Conservation (phyloP, 2,329 filamentous ascomycete species). For the Colletotrichum eremochloae region DNA sequence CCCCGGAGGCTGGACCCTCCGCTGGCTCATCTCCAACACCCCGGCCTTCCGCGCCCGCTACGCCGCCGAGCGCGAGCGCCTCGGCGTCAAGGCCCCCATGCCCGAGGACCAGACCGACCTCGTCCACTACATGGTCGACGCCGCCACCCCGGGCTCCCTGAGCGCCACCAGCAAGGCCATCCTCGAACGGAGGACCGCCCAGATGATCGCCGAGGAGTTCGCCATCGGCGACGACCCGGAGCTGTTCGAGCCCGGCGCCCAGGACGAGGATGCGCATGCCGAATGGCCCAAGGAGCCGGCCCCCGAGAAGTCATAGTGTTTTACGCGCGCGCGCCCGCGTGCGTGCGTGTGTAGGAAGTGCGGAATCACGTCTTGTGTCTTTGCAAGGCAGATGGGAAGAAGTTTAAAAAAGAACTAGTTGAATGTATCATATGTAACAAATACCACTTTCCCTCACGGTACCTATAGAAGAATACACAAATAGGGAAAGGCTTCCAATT, state of each 20-base stretch:
- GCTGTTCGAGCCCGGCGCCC: slow-evolving; percentile 51
- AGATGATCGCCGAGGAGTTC: slow-evolving; percentile 61
- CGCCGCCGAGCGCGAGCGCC: slow-evolving; percentile 67
- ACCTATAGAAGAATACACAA: slow-evolving; percentile 13
- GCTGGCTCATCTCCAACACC: slow-evolving; percentile 92
- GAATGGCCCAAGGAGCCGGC: slow-evolving; percentile 51
- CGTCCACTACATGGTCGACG: slow-evolving; percentile 57
- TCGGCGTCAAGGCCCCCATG: slow-evolving; percentile 69
- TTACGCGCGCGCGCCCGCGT: too few relatives aligned
- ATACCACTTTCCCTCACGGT: neutral
- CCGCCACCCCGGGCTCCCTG: slow-evolving; percentile 56
- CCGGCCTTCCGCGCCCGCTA: slow-evolving; percentile 74
- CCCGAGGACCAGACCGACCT: slow-evolving; percentile 54
- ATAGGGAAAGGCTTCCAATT: neutral
- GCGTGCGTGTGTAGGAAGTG: neutral
- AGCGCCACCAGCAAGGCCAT: slow-evolving; percentile 47
- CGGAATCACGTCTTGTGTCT: neutral
- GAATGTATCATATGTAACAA: slow-evolving; percentile 43
- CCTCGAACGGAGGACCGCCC: slow-evolving; percentile 54
- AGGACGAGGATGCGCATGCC: slow-evolving; percentile 54
- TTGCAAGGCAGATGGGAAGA: neutral
- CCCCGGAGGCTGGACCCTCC: slow-evolving; percentile 88
- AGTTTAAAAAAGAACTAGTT: neutral
- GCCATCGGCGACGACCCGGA: slow-evolving; percentile 59
- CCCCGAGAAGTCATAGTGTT: slow-evolving; percentile 1